Evolutionary conservation across 23 red algal genomes (phyloP).

Genomic region (Gracilaria domingensis): DNA sequence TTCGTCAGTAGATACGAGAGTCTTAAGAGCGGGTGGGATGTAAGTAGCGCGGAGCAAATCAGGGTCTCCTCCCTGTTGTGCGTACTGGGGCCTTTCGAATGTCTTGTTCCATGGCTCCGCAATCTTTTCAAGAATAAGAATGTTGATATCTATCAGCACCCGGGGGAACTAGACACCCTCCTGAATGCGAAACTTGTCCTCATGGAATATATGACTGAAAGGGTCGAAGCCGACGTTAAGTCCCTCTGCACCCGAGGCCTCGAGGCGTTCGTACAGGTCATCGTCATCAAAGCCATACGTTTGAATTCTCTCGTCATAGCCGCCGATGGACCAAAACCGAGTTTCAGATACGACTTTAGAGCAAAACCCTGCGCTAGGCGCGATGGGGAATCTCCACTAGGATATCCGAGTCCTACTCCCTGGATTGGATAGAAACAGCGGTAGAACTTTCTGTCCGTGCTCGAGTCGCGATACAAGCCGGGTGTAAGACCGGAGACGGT

Average conservation of each 20-base stretch:
- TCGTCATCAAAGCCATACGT: slow-evolving; percentile 85
- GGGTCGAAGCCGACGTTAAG: slow-evolving; percentile 61
- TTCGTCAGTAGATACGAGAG: slow-evolving; percentile 41
- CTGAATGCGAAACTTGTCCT: slow-evolving; percentile 60
- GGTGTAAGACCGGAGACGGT: too few relatives aligned
- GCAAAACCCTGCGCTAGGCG: too few relatives aligned
- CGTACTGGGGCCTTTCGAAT: slow-evolving; percentile 34
- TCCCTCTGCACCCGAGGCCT: slow-evolving; percentile 18
- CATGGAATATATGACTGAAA: slow-evolving; percentile 56
- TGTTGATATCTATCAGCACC: slow-evolving; percentile 78
- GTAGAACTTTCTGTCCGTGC: too few relatives aligned
- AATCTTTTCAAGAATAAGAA: slow-evolving; percentile 75
- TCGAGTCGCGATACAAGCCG: too few relatives aligned
- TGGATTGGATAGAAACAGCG: too few relatives aligned
- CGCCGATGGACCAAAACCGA: slow-evolving; percentile 66
- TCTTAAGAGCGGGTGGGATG: slow-evolving; percentile 54
- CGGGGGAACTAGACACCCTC: slow-evolving; percentile 63
- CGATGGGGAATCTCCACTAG: too few relatives aligned
- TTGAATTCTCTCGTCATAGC: slow-evolving; percentile 86
- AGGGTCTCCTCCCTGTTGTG: neutral
- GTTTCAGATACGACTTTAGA: slow-evolving; percentile 42
- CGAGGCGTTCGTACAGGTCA: slow-evolving; percentile 78
- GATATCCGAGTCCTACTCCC: too few relatives aligned
- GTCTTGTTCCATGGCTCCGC: slow-evolving; percentile 35
- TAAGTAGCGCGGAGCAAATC: slow-evolving; percentile 42